Conservation (phyloP, 129 eudicot genomes). For the Escallonia rubra region DNA sequence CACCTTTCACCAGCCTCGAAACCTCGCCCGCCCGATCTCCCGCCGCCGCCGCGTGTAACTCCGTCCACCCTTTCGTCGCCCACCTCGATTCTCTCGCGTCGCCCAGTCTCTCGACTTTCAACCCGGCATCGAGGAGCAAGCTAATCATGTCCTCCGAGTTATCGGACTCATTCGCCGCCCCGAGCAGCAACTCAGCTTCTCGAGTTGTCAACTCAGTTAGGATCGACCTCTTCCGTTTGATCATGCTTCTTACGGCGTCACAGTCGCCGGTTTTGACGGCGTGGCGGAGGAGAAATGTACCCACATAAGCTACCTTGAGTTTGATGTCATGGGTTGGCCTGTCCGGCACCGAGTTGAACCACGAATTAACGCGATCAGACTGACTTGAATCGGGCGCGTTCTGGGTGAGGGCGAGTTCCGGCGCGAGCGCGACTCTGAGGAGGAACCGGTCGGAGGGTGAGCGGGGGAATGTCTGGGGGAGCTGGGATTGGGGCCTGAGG, state of each 20-base stretch:
- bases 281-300: slow-evolving; percentile 52
- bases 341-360: slow-evolving; percentile 28
- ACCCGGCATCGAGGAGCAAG: slow-evolving; percentile 40
- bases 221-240: slow-evolving; percentile 36
- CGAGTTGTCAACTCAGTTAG: slow-evolving; percentile 36
- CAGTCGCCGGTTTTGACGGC: slow-evolving; percentile 38
- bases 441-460: slow-evolving; percentile 64
- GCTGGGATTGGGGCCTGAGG: slow-evolving; percentile 63
- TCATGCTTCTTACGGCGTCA: slow-evolving; percentile 41
- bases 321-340: slow-evolving; percentile 36
- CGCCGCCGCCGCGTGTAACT: slow-evolving; percentile 52
- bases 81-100: slow-evolving; percentile 15
- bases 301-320: slow-evolving; percentile 62
- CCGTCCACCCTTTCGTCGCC: slow-evolving; percentile 54
- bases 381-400: slow-evolving; percentile 18
- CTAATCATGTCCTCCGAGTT: slow-evolving; percentile 44
- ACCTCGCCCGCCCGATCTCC: slow-evolving; percentile 52
- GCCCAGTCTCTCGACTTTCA: slow-evolving; percentile 24
- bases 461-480: slow-evolving; percentile 58
- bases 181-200: slow-evolving; percentile 49
- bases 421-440: slow-evolving; percentile 32
- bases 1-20: slow-evolving; percentile 23
- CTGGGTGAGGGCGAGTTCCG: slow-evolving; percentile 6
- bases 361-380: slow-evolving; percentile 24
- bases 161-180: slow-evolving; percentile 40